phyloP scores from a whole-genome alignment of 257 asterid species.

The Gentiana straminea region DNA sequence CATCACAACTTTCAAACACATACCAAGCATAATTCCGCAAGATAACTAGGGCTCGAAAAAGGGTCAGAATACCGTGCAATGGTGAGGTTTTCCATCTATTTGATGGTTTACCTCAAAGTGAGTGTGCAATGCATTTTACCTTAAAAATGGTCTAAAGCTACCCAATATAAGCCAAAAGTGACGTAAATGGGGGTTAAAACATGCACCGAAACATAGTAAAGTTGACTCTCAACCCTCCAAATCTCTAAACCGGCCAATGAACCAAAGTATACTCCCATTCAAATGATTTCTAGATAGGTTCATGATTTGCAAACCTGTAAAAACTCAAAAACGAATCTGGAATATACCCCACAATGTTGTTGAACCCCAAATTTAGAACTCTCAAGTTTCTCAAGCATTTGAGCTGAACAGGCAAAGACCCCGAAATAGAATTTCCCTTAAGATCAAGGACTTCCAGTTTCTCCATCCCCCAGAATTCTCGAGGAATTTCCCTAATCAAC shows the following conservation, averaged over 20 bases:
- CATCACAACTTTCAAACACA: too few species aligned
- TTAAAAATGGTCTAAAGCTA: too few species aligned
- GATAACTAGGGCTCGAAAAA: too few species aligned
- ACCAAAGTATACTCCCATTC: slow-evolving; percentile 45
- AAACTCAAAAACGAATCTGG: slow-evolving; percentile 43
- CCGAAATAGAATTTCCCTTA: slow-evolving; percentile 62
- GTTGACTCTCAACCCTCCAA: slow-evolving; percentile 27
- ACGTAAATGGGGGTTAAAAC: too few species aligned
- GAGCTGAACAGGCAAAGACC: slow-evolving; percentile 40
- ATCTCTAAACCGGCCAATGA: slow-evolving; percentile 44
- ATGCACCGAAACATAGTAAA: too few species aligned
- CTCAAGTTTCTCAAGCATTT: slow-evolving; percentile 48
- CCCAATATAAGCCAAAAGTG: too few species aligned
- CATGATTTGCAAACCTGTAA: slow-evolving; percentile 33
- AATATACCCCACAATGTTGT: slow-evolving; percentile 42
- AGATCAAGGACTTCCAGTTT: slow-evolving; percentile 87
- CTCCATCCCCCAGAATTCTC: slow-evolving; percentile 62
- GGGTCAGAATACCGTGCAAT: too few species aligned
- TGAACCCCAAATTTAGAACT: slow-evolving; percentile 72
- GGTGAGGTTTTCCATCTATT: too few species aligned
- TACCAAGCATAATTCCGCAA: too few species aligned
- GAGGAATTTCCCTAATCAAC: slow-evolving; percentile 58
- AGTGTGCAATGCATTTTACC: too few species aligned
- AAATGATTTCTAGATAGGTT: slow-evolving; percentile 74
- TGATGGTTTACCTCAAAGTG: too few species aligned